These are phyloP conservation scores for Sclerospora graminicola DNA, from an alignment of 352 stramenopile species.

Conservation along the genomic window DNA sequence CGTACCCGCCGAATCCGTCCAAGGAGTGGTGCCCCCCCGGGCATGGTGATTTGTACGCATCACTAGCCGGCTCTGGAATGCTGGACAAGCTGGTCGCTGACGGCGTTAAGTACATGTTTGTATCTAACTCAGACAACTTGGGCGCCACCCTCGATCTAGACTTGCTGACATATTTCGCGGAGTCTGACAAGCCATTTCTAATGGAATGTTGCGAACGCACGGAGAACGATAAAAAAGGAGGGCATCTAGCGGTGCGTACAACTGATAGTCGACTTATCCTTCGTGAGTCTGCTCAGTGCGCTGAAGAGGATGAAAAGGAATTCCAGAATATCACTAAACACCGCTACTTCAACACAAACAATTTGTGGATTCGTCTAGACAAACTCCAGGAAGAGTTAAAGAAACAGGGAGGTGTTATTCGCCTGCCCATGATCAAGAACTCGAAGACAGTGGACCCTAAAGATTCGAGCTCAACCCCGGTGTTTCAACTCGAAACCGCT, in stretches of 20 bases:
- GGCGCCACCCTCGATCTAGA: conserved; percentile 75
- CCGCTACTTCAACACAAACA: conserved; percentile 87
- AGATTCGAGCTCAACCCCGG: conserved; percentile 68
- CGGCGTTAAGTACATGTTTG: conserved; percentile 86
- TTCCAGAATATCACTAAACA: conserved; percentile 87
- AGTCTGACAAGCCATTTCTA: conserved; percentile 84
- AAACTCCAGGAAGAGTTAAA: conserved; percentile 75
- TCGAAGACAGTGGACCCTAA: conserved; percentile 83
- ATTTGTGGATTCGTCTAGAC: conserved; percentile 83
- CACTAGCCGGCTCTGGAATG: conserved; percentile 75
- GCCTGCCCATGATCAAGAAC: conserved; percentile 85
- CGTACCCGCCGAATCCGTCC: conserved; percentile 40
- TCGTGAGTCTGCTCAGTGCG: conserved; percentile 86
- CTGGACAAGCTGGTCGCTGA: conserved; percentile 78
- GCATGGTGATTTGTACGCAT: conserved; percentile 81
- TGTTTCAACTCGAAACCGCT: conserved; percentile 83
- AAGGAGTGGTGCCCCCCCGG: conserved; percentile 85
- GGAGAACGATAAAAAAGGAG: conserved; percentile 99
- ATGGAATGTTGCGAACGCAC: conserved; percentile 97
- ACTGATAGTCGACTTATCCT: conserved; percentile 93
- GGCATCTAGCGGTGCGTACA: conserved; percentile 89
- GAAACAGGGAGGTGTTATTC: conserved; percentile 73
- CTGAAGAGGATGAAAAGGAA: conserved; percentile 63
- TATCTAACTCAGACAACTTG: conserved; percentile 86
- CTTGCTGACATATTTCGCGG: conserved; percentile 81